phyloP scores from a whole-genome alignment of 768 basidiomycete genomes.

The Mrakia gelida region DNA sequence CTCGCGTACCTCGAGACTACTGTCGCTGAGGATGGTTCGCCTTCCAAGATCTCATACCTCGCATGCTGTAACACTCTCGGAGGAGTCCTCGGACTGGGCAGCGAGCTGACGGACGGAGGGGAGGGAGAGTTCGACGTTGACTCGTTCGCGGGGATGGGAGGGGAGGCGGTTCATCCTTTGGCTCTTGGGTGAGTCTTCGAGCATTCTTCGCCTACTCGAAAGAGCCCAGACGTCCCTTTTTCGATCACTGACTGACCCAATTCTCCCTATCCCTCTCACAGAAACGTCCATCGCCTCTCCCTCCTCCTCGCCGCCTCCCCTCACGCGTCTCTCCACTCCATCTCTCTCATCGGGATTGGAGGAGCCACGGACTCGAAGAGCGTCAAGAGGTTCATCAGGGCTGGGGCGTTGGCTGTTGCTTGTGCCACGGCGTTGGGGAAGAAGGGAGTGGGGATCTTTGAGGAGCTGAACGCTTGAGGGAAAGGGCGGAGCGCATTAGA shows the following conservation, averaged over 20 bases:
- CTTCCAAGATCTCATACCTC: slow-evolving; percentile 9
- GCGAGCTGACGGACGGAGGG: neutral
- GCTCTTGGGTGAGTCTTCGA: slow-evolving; percentile 69
- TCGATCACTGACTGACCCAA: neutral
- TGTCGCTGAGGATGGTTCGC: neutral
- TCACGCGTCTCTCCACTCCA: slow-evolving; percentile 49
- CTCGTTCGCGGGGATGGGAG: slow-evolving; percentile 57
- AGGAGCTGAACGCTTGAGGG: slow-evolving; percentile 31
- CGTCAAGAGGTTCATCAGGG: slow-evolving; percentile 63
- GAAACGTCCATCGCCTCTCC: slow-evolving; percentile 52
- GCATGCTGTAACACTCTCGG: slow-evolving; percentile 32
- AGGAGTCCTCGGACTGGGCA: slow-evolving; percentile 19
- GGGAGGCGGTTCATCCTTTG: slow-evolving; percentile 67
- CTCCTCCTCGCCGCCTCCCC: slow-evolving; percentile 50
- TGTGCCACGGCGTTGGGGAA: slow-evolving; percentile 54
- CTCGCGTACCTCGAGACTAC: slow-evolving; percentile 38
- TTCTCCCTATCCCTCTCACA: slow-evolving; percentile 15
- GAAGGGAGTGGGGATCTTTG: slow-evolving; percentile 49
- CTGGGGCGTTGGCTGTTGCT: slow-evolving; percentile 69
- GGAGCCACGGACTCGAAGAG: slow-evolving; percentile 65
- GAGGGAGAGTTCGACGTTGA: neutral
- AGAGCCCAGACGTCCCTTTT: neutral
- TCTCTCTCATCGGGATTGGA: slow-evolving; percentile 73
- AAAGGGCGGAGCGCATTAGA: neutral
- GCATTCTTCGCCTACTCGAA: too few species aligned